Base-by-base conservation (phyloP, 495 filamentous ascomycete genomes). In the Oidiodendron maius region DNA sequence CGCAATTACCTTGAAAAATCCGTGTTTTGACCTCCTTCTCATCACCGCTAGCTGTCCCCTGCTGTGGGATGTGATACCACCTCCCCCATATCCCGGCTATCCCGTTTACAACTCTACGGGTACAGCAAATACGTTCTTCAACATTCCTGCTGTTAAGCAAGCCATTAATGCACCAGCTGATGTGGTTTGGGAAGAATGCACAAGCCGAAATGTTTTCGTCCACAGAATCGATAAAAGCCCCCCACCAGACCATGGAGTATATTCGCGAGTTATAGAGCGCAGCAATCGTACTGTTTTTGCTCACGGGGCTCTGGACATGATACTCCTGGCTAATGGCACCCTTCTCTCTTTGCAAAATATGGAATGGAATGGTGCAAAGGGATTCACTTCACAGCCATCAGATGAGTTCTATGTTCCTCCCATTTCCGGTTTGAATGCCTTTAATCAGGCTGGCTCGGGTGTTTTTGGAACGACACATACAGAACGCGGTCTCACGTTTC, bases 21-120 rank as follows among this genome's bases (percentile, higher is more conserved):
- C 87, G 0, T 91, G 87, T 69, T 93, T 86, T 69, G 80, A 87
- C 68, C 68, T 84, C 38, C 91, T 90, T 64, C 80, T 87, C 47
- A 72, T 93, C 17, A 74, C 80, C 17, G 81, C 80, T 46, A 87
- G 78, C 34, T 93, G 87, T 61, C 87, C 87, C 0, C 64, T 82
- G 34, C 71, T 84, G 2, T 89, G 76, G 78, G 79, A 85, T 51
- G 77, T 83, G 0, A n/a, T n/a, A n/a, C n/a, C n/a, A n/a, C n/a
- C n/a, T n/a, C 80, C 91, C 41, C 87, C 84, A 18, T 90, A 87
- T 61, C 80, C 84, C 0, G 83, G 82, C 9, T 67, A 68, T 0
- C 61, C 70, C 42, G 36, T 52, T 3, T 78, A 75, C 46, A 54
- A 72, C 2, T 78, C 75, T 1, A 63, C 58, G 5, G 81, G 82